phyloP scores from a whole-genome alignment of 805 yeast species.

The Lipomyces orientalis region DNA sequence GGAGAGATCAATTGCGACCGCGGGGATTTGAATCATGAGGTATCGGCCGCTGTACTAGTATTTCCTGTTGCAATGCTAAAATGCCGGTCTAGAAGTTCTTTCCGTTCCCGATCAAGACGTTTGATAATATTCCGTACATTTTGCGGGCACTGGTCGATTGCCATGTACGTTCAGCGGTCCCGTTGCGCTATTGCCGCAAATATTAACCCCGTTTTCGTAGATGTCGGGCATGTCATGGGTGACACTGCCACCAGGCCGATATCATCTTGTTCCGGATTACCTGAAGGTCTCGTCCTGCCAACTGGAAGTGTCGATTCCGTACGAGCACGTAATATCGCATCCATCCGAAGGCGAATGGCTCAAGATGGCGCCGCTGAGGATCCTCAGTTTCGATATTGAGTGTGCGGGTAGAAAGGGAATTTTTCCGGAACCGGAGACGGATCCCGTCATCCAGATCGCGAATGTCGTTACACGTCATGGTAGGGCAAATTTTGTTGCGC shows the following conservation, averaged over 20 bases:
- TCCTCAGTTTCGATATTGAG: conserved; percentile 94
- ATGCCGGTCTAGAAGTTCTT: conserved; percentile 9
- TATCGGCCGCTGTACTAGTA: conserved; percentile 55
- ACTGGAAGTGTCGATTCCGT: conserved; percentile 76
- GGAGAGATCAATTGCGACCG: conserved; percentile 70
- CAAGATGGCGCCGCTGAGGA: conserved; percentile 89
- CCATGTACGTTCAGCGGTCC: conserved; percentile 59
- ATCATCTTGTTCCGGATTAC: conserved; percentile 52
- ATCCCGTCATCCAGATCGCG: conserved; percentile 96
- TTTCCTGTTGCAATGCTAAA: not conserved
- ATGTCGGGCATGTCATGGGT: conserved; percentile 89
- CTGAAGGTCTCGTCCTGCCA: conserved; percentile 76
- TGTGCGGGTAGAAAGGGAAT: conserved; percentile 98
- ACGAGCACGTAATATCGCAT: conserved; percentile 73
- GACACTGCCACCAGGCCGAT: conserved; percentile 78
- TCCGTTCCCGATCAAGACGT: conserved; percentile 51
- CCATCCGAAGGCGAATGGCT: conserved; percentile 93
- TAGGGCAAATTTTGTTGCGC: not conserved
- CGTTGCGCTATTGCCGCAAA: not conserved
- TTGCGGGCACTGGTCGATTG: conserved; percentile 91
- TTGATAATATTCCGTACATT: conserved; percentile 87
- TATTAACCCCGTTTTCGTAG: conserved; percentile 42
- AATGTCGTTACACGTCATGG: conserved; percentile 74
- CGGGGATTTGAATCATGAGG: not conserved
- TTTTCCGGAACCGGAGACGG: conserved; percentile 92